phyloP scores from a whole-genome alignment of 345 rosid genomes.

The Rhodamnia argentea region DNA sequence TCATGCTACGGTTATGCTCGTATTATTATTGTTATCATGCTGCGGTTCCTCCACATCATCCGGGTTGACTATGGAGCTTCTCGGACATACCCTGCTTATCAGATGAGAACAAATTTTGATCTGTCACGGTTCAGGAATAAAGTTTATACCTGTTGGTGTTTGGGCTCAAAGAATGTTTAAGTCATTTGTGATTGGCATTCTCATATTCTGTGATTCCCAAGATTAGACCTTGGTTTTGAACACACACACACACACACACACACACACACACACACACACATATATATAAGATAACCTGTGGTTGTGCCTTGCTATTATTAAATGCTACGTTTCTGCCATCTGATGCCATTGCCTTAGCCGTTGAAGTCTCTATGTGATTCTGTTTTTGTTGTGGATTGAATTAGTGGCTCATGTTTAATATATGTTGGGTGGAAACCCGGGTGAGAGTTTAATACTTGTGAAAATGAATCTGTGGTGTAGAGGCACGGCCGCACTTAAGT shows the following conservation, averaged over 20 bases:
- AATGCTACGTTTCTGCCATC: not conserved
- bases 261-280: too few species aligned
- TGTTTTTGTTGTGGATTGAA: too few species aligned
- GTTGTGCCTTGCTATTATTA: not conserved
- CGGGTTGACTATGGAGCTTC: not conserved
- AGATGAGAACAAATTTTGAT: not conserved
- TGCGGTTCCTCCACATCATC: not conserved
- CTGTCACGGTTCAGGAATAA: not conserved
- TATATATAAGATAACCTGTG: not conserved
- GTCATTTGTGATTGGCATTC: not conserved
- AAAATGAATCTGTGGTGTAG: too few species aligned
- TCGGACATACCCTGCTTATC: not conserved
- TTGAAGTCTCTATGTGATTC: not conserved
- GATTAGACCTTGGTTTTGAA: not conserved
- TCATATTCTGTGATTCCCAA: not conserved
- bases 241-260: too few species aligned
- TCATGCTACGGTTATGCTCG: not conserved
- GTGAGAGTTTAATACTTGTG: too few species aligned
- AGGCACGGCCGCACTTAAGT: too few species aligned
- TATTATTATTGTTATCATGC: too few species aligned
- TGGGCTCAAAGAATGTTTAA: not conserved
- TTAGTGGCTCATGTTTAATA: too few species aligned
- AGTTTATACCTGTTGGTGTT: not conserved
- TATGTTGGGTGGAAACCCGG: too few species aligned
- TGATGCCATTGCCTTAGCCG: not conserved